Percentiles rank a stretch among this genome's conserved stretches.
phyloP scores from a whole-genome alignment of 805 yeast species.

The Metschnikowia arizonensis region DNA sequence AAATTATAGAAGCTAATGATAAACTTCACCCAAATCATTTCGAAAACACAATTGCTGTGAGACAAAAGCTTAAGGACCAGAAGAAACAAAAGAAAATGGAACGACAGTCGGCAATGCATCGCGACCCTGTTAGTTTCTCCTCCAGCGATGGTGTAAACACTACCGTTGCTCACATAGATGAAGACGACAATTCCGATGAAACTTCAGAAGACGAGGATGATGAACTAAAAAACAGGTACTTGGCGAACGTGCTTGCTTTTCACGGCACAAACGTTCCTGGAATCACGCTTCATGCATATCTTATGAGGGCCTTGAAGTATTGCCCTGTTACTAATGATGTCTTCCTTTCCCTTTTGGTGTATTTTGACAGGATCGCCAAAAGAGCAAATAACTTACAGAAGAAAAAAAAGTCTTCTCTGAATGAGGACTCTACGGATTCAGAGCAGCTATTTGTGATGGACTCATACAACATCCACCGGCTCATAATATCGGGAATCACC shows the following conservation, averaged over 20 bases:
- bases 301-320: slow-evolving; percentile 86
- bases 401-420: slow-evolving; percentile 24
- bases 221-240: slow-evolving; percentile 47
- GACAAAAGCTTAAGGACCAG: slow-evolving; percentile 37
- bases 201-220: slow-evolving; percentile 33
- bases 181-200: slow-evolving; percentile 21
- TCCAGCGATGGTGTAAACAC: slow-evolving; percentile 15
- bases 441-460: slow-evolving; percentile 88
- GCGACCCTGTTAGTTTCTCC: slow-evolving; percentile 11
- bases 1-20: slow-evolving; percentile 89
- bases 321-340: slow-evolving; percentile 99
- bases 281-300: slow-evolving; percentile 84
- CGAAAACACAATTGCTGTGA: slow-evolving; percentile 40
- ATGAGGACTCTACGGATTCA: slow-evolving; percentile 19
- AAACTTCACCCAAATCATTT: slow-evolving; percentile 67
- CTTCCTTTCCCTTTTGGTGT: slow-evolving; percentile 81
- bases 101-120: slow-evolving; percentile 9
- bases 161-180: slow-evolving; percentile 20
- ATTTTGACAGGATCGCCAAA: slow-evolving; percentile 90
- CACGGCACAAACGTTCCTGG: slow-evolving; percentile 97
- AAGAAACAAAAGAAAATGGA: slow-evolving; percentile 26
- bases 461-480: slow-evolving; percentile 88
- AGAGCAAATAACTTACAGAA: slow-evolving; percentile 55
- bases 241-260: slow-evolving; percentile 77
- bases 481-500: slow-evolving; percentile 91